phyloP scores from a whole-genome alignment of 805 yeast genomes.

The Schwanniomyces yamadae region DNA sequence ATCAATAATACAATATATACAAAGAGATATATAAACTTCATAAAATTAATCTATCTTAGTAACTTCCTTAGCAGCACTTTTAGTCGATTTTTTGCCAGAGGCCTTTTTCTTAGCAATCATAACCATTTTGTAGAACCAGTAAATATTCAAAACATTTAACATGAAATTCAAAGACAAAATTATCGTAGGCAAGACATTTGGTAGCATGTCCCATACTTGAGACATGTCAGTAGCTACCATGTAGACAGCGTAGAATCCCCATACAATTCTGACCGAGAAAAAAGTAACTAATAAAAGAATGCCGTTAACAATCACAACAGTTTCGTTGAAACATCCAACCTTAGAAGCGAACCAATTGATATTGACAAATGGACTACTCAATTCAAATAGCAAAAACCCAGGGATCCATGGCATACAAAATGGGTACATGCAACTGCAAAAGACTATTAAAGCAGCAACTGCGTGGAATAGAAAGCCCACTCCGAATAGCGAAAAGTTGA shows the following conservation, averaged over 20 bases:
- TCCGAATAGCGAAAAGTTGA: conserved; percentile 70
- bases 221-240: conserved; percentile 49
- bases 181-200: conserved; percentile 45
- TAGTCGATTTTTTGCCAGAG: conserved; percentile 11
- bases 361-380: conserved; percentile 93
- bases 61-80: conserved; percentile 15
- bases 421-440: conserved; percentile 62
- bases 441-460: conserved; percentile 73
- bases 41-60: conserved; percentile 14
- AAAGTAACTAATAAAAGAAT: conserved; percentile 64
- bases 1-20: not conserved
- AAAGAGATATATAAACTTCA: not conserved
- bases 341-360: conserved; percentile 87
- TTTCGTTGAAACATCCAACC: conserved; percentile 57
- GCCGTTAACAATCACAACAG: conserved; percentile 65
- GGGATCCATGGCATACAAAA: conserved; percentile 81
- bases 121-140: conserved; percentile 91
- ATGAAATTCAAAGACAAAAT: conserved; percentile 59
- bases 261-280: conserved; percentile 72
- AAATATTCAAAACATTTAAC: conserved; percentile 66
- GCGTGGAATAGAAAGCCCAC: conserved; percentile 83
- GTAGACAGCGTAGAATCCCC: conserved; percentile 81
- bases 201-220: conserved; percentile 42
- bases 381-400: conserved; percentile 78
- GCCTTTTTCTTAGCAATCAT: conserved; percentile 60